Evolutionary conservation across 2,329 filamentous ascomycete species (phyloP).

Genomic region (Lecanosticta acicola): DNA sequence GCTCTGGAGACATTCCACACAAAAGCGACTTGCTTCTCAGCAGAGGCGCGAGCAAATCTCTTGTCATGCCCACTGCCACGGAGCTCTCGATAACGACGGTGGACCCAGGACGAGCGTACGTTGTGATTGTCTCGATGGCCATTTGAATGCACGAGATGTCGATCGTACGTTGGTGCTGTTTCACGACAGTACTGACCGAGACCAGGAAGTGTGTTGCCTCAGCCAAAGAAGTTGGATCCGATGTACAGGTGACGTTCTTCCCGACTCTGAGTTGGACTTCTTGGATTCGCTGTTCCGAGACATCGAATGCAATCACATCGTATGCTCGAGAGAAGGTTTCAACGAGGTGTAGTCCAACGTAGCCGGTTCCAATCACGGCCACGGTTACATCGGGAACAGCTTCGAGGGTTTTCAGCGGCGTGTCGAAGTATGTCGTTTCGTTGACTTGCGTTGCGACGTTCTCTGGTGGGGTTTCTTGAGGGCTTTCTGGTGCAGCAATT

Average conservation of each 20-base stretch:
- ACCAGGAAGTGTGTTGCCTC: slow-evolving; percentile 7
- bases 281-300: slow-evolving; percentile 5
- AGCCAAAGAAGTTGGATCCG: slow-evolving; percentile 1
- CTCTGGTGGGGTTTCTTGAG: too few relatives aligned
- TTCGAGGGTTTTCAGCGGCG: too few relatives aligned
- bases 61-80: slow-evolving; percentile 10
- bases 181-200: slow-evolving; percentile 6
- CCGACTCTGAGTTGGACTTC: background rate
- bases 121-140: slow-evolving; percentile 4
- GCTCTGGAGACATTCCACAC: slow-evolving; percentile 11
- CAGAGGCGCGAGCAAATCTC: slow-evolving; percentile 4
- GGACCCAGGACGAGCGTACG: slow-evolving; percentile 5
- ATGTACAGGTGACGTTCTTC: slow-evolving; percentile 1
- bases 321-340: slow-evolving; percentile 7
- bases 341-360: slow-evolving; percentile 8
- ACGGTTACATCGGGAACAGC: background rate
- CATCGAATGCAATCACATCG: slow-evolving; percentile 8
- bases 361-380: slow-evolving; percentile 8
- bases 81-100: slow-evolving; percentile 9
- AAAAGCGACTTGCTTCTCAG: background rate
- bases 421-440: too few relatives aligned
- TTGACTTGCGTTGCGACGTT: too few relatives aligned
- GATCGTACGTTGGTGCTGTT: slow-evolving; percentile 1
- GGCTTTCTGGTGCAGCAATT: too few relatives aligned
- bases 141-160: slow-evolving; percentile 4